Evolutionary conservation across 1,284 basidiomycete species (phyloP).

Genomic region (Mycena sp.): DNA sequence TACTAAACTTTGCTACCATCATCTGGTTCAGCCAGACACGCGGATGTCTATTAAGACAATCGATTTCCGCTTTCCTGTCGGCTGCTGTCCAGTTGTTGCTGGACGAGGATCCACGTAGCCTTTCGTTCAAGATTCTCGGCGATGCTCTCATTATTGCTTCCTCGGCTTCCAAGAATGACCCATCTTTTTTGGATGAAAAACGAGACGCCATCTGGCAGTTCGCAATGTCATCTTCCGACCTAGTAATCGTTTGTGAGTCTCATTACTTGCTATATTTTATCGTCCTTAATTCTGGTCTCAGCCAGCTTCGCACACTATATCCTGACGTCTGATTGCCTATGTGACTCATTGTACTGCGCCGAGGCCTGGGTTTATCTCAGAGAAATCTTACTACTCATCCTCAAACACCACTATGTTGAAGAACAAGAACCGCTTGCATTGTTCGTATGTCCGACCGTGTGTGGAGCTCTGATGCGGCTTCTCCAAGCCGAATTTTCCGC

Average conservation of each 20-base stretch:
- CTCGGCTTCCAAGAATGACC: slow-evolving; percentile 35
- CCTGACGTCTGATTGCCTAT: slow-evolving; percentile 34
- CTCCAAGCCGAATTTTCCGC: slow-evolving; percentile 39
- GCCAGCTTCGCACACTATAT: slow-evolving; percentile 64
- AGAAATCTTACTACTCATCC: slow-evolving; percentile 57
- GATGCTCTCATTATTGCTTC: slow-evolving; percentile 43
- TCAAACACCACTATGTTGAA: slow-evolving; percentile 50
- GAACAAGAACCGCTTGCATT: slow-evolving; percentile 61
- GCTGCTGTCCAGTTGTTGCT: slow-evolving; percentile 36
- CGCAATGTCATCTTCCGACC: slow-evolving; percentile 39
- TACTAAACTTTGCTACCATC: slow-evolving; percentile 45
- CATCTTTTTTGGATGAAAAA: slow-evolving; percentile 19
- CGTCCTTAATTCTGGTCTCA: slow-evolving; percentile 33
- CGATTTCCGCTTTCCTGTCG: slow-evolving; percentile 40
- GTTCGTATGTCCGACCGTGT: slow-evolving; percentile 58
- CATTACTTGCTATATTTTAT: neutral
- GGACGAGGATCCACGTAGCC: slow-evolving; percentile 12
- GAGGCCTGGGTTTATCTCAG: slow-evolving; percentile 67
- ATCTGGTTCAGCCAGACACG: slow-evolving; percentile 43
- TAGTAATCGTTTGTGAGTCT: slow-evolving; percentile 46
- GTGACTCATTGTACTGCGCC: slow-evolving; percentile 49
- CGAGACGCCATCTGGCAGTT: slow-evolving; percentile 41
- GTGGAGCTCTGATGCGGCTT: slow-evolving; percentile 54
- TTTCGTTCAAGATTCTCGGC: slow-evolving; percentile 32
- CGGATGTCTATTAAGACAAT: slow-evolving; percentile 31